Base-by-base conservation (phyloP, 495 filamentous ascomycete genomes). In the Annulohypoxylon bovei region DNA sequence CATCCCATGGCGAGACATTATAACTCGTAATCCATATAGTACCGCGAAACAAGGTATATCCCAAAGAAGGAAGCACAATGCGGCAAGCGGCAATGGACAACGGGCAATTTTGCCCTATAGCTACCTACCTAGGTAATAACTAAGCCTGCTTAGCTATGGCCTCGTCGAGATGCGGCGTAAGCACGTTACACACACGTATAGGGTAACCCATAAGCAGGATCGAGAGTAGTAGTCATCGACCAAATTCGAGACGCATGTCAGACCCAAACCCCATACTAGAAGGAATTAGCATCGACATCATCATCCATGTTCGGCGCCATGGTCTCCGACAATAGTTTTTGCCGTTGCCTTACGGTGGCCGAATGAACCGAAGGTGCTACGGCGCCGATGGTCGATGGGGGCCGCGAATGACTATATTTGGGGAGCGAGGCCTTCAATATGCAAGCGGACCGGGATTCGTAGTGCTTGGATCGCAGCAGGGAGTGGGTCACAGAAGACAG, bases 201-300 rank as follows among this genome's bases (percentile, higher is more conserved):
- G 16, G 64, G 54, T 52, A 67, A 49, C 35, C 54, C 64, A 54
- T 72, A 47, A 64, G 68, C 63, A 59, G 53, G 46, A 60, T 59
- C 40, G 37, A 62, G 39, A 22, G 55, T 27, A 57, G 57, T 35
- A 53, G 57, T 52, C 32, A 67, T 58, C 25, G 64, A 46, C 54
- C 30, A 64, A 65, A 42, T 55, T 42, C 49, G 42, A 72, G 64
- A 72, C 65, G 70, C 65, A 57, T 72, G 70, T 72, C 70, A 72
- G 65, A 65, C 53, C 46, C 12, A 63, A 44, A 46, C 35, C 53
- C 44, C 44, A 53, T 54, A 63, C 37, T 49, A 67, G 40, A 30
- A 62, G 39, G 52, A 66, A 67, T 71, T 57, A 57, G 61, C 57
- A 46, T 62, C 25, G 54, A 39, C 56, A 54, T 64, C 59, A 63